Evolutionary conservation across 2,329 filamentous ascomycete genomes (phyloP), one percentile per base, ranked within the genome.

Genomic region (Trichoderma atroviride): DNA sequence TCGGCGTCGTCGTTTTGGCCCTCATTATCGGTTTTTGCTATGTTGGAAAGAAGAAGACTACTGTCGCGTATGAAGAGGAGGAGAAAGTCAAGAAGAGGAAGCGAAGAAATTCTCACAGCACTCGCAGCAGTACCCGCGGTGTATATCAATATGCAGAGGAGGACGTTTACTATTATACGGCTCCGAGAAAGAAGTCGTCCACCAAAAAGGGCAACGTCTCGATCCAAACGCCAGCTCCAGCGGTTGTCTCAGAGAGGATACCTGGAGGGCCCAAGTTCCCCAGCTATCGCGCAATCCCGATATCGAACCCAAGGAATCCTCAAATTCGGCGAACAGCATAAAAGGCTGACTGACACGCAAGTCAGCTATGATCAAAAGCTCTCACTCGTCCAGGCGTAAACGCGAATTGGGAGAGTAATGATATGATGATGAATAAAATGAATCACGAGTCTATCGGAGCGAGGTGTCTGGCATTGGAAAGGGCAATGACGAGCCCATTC

Each of bases 1-100:
- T 81, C 13, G 81, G 78, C 2, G 72, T 79, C n/a, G 76, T 80
- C n/a, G 60, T 80, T 29, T 70, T 82, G 27, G 62, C 78, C 35
- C 65, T 82, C 35, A 31, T 82, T 19, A 68, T 76, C 50, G 73
- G 79, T 64, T 78, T 74, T 60, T 83, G 79, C 74, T 72, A 74
- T 35, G 50, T 68, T 29, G 58, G 64, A 3, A 61, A 16, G 0
- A 50, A 31, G 19, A 61, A 57, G 19, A 35, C 61, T 64, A 37
- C 69, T 0, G 57, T 57, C 22, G 50, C 56, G 13, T 57, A 70
- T 19, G 47, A 68, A 27, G 63, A 68, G n/a, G 63, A 68, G n/a
- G 57, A 70, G 40, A 68, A 57, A 24, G 27, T 24, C 27, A 43
- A 47, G 37, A 58, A 24, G 6, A 43, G 40, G 10, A 58, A 35